These are phyloP conservation scores for Trichoderma sp. DNA, from an alignment of 2,329 filamentous ascomycete species.

Conservation along the genomic window DNA sequence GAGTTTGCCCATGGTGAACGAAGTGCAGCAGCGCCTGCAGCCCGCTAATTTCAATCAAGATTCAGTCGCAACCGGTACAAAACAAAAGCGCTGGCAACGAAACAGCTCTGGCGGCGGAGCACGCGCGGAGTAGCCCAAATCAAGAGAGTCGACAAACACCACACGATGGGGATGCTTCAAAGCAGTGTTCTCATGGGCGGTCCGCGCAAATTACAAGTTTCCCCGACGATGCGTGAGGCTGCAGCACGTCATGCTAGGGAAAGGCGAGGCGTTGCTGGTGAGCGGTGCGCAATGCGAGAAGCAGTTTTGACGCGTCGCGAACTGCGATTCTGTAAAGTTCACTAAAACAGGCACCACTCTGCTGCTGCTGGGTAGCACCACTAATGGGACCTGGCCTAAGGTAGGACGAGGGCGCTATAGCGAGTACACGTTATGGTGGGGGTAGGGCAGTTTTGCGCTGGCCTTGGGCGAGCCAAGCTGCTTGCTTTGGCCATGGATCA, in stretches of 20 bases:
- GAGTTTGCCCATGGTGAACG: conserved; percentile 86
- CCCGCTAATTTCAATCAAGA: background rate
- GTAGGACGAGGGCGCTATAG: background rate
- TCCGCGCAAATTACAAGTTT: conserved; percentile 13
- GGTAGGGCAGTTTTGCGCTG: background rate
- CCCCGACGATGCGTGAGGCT: background rate
- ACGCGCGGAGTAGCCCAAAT: conserved; percentile 11
- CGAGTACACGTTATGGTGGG: background rate
- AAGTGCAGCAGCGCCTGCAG: conserved; percentile 3
- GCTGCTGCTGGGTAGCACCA: conserved; percentile 5
- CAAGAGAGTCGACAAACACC: conserved; percentile 11
- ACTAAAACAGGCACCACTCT: background rate
- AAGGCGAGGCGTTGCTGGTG: conserved; percentile 2
- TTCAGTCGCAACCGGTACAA: background rate
- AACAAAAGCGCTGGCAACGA: background rate
- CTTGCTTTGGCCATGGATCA: background rate
- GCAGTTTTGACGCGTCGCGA: conserved; percentile 23
- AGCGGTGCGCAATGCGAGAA: conserved; percentile 17
- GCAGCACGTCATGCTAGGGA: conserved; percentile 14
- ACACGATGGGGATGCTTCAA: background rate
- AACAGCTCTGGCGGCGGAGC: conserved; percentile 11
- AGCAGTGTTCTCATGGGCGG: background rate
- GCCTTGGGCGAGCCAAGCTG: background rate
- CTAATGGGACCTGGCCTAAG: conserved; percentile 5
- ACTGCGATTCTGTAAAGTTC: conserved; percentile 11